Percentiles rank a stretch among this genome's conserved stretches.
Conservation (phyloP, 495 filamentous ascomycete species). For the Sordaria brevicollis region DNA sequence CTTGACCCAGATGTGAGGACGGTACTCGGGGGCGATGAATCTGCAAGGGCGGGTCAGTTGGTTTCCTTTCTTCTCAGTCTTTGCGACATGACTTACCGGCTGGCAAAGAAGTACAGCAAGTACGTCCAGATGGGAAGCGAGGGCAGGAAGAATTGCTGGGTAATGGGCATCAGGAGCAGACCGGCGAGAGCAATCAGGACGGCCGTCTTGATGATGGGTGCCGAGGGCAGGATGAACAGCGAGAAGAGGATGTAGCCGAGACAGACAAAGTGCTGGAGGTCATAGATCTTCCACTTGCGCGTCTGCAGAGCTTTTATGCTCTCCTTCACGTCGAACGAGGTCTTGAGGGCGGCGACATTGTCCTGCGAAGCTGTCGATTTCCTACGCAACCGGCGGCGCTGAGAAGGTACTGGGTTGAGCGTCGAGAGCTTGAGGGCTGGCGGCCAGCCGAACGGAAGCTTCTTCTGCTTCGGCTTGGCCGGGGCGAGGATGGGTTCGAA, state of each 20-base stretch:
- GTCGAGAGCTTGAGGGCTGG: conserved; percentile 15
- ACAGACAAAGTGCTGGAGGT: conserved; percentile 74
- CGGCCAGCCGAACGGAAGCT: conserved; percentile 21
- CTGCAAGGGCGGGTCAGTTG: conserved; percentile 6
- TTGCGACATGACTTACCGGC: conserved; percentile 54
- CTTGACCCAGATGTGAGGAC: conserved; percentile 87
- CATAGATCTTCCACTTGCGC: conserved; percentile 76
- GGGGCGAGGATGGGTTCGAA: conserved; percentile 14
- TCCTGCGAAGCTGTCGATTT: conserved; percentile 51
- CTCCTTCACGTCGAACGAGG: conserved; percentile 66
- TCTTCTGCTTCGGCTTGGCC: conserved; percentile 16
- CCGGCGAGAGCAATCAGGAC: conserved; percentile 54
- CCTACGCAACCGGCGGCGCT: conserved; percentile 60
- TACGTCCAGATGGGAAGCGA: conserved; percentile 75
- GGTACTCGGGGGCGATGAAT: conserved; percentile 75
- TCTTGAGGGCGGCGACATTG: conserved; percentile 61
- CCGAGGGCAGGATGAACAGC: conserved; percentile 64
- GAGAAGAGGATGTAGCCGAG: conserved; percentile 69
- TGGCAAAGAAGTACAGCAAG: conserved; percentile 80
- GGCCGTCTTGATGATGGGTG: conserved; percentile 62
- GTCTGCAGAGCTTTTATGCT: conserved; percentile 60
- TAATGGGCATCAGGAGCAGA: conserved; percentile 74
- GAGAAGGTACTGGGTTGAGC: conserved; percentile 52
- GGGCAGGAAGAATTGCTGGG: conserved; percentile 83
- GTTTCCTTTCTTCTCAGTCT: not conserved